Evolutionary conservation across 2,329 filamentous ascomycete genomes (phyloP).

Genomic region (Huntiella abstrusa): DNA sequence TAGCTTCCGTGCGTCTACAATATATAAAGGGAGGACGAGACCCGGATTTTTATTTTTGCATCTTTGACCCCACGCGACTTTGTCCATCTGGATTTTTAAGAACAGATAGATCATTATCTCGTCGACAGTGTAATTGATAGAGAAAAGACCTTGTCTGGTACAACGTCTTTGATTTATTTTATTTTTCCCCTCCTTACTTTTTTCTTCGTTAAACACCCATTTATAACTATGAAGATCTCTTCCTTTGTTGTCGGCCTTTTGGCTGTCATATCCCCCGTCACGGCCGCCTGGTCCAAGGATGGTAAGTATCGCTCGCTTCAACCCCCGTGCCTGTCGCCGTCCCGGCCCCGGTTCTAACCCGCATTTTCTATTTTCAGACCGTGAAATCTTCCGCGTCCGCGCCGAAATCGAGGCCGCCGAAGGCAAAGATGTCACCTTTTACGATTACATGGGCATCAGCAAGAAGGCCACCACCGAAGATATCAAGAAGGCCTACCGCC

Average conservation of each 20-base stretch:
- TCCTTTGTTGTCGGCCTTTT: slow-evolving; percentile 50
- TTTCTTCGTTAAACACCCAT: too few relatives aligned
- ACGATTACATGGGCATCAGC: slow-evolving; percentile 72
- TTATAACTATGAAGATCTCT: slow-evolving; percentile 44
- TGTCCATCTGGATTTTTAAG: too few relatives aligned
- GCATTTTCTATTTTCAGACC: slow-evolving; percentile 39
- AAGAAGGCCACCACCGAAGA: slow-evolving; percentile 63
- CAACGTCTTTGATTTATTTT: background rate
- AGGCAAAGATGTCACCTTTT: slow-evolving; percentile 73
- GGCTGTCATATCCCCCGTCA: slow-evolving; percentile 45
- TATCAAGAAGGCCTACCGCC: slow-evolving; percentile 85
- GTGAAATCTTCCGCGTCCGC: slow-evolving; percentile 90
- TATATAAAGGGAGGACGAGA: background rate
- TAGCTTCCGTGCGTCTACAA: background rate
- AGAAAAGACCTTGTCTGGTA: background rate
- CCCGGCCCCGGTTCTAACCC: background rate
- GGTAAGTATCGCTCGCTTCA: slow-evolving; percentile 28
- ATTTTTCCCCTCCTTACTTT: background rate
- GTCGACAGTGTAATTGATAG: too few relatives aligned
- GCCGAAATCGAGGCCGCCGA: slow-evolving; percentile 67
- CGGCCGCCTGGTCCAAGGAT: slow-evolving; percentile 71
- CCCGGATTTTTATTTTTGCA: background rate
- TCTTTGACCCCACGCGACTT: too few relatives aligned
- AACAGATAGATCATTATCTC: too few relatives aligned
- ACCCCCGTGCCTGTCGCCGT: background rate